Evolutionary conservation across 106 monocot genomes (phyloP), one percentile per base, ranked within the genome.

Genomic region (Chionographis japonica): DNA sequence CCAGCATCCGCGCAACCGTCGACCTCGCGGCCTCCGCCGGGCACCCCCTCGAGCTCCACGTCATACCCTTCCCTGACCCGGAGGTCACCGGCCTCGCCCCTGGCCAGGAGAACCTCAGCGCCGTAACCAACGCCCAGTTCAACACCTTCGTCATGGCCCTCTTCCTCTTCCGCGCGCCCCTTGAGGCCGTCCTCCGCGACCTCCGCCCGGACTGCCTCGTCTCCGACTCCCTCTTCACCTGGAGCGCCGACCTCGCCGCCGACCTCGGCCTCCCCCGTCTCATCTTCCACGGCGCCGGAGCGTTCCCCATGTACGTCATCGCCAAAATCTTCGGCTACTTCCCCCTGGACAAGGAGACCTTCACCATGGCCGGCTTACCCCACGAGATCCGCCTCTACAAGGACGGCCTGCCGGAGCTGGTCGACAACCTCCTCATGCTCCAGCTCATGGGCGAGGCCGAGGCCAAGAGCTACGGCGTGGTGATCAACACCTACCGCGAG

Each of bases 41-140:
- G 43, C 78, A 51, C 53, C 62, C 54, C 35, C 40, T 85, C 61
- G 7, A 54, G 12, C 62, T 85, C 60, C 20, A 52, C 54, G 6
- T 15, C n/a, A 42, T 85, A 27, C 72, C 43, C 19, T 85, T 85
- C 70, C 85, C 85, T 0, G n/a, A n/a, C 61, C 37, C 60, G 1
- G 13, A 35, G 20, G 40, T 60, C 70, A 66, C 62, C 16, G 71
- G 79, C 15, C 42, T 81, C 11, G 40, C 66, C 16, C 40, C 60
- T 12, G 71, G 70, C 38, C 54, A 59, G 19, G 81, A 81, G 61
- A 61, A 49, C 71, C 12, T 72, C 59, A 12, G 53, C 59, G 12
- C 3, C 38, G n/a, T 75, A 53, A 71, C 58, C 43, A 1, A 43
- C 15, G 42, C 15, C 15, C 4, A 2, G 36, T 6, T 56, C 27